These are phyloP conservation scores for Aspergillus fumigatiaffinis DNA, from an alignment of 2,329 filamentous ascomycete species.

Conservation along the genomic window DNA sequence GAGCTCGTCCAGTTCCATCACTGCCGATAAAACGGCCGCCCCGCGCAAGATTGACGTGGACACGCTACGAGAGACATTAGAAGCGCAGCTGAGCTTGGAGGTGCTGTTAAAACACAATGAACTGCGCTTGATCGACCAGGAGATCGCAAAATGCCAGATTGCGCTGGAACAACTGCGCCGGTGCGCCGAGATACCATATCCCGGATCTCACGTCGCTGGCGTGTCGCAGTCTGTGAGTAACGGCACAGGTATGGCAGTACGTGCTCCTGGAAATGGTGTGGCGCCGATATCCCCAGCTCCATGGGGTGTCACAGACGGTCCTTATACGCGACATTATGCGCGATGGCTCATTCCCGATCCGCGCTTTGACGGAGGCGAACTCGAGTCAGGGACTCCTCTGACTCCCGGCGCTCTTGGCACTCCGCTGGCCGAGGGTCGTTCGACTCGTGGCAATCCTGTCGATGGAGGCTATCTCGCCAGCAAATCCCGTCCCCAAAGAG, in stretches of 20 bases:
- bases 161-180: conserved; percentile 90
- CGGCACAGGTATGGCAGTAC: conserved; percentile 69
- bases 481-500: conserved; percentile 56
- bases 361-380: conserved; percentile 67
- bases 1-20: conserved; percentile 2
- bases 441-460: conserved; percentile 70
- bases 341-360: conserved; percentile 92
- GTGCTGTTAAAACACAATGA: conserved; percentile 94
- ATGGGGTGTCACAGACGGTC: conserved; percentile 86
- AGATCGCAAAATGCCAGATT: conserved; percentile 91
- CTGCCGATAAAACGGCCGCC: conserved; percentile 17
- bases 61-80: conserved; percentile 66
- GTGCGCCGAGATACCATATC: conserved; percentile 88
- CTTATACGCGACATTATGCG: conserved; percentile 90
- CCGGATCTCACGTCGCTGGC: conserved; percentile 57
- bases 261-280: conserved; percentile 57
- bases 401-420: conserved; percentile 33
- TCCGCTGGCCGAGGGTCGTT: conserved; percentile 62
- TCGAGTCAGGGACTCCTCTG: conserved; percentile 24
- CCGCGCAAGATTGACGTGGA: conserved; percentile 34
- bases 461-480: conserved; percentile 50
- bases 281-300: conserved; percentile 76
- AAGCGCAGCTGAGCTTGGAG: conserved; percentile 84
- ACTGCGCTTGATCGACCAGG: conserved; percentile 88
- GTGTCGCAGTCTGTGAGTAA: conserved; percentile 66